Conservation (phyloP, 1,139 yeast genomes). For the Taiozyma sp. region DNA sequence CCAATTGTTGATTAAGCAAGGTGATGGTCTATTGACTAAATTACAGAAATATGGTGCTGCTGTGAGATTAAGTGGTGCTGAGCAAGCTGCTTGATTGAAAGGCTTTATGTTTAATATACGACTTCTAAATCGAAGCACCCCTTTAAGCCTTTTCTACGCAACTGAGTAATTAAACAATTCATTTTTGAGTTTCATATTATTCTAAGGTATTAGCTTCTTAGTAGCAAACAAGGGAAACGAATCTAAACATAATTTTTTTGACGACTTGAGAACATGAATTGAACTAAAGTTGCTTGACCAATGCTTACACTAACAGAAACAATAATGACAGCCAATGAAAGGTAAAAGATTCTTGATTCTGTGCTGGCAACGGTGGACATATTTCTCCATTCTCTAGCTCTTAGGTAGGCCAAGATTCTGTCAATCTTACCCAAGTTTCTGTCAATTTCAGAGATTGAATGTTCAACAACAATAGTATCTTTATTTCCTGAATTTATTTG, state of each 20-base stretch:
- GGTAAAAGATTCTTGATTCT: conserved; percentile 57
- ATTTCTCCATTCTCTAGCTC: conserved; percentile 70
- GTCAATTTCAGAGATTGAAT: conserved; percentile 53
- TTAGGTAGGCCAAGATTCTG: conserved; percentile 55
- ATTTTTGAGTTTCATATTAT: background rate
- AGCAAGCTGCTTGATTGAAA: conserved; percentile 37
- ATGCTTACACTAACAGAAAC: conserved; percentile 63
- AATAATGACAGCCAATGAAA: conserved; percentile 53
- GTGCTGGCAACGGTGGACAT: conserved; percentile 67
- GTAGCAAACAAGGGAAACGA: background rate
- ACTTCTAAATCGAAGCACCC: background rate
- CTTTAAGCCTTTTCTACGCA: background rate
- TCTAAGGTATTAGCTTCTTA: background rate
- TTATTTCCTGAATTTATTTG: conserved; percentile 43
- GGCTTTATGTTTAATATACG: background rate
- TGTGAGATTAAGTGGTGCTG: conserved; percentile 91
- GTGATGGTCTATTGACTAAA: conserved; percentile 88
- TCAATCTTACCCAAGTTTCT: conserved; percentile 52
- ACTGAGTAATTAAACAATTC: background rate
- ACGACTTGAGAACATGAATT: conserved; percentile 35
- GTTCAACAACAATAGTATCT: conserved; percentile 50
- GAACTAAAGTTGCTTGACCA: conserved; percentile 58
- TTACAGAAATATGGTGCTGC: conserved; percentile 97
- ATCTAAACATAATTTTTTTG: conserved; percentile 31
- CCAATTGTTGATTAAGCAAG: conserved; percentile 82